These are phyloP conservation scores for Populus davidiana DNA, from an alignment of 345 rosid species.

Conservation along the genomic window DNA sequence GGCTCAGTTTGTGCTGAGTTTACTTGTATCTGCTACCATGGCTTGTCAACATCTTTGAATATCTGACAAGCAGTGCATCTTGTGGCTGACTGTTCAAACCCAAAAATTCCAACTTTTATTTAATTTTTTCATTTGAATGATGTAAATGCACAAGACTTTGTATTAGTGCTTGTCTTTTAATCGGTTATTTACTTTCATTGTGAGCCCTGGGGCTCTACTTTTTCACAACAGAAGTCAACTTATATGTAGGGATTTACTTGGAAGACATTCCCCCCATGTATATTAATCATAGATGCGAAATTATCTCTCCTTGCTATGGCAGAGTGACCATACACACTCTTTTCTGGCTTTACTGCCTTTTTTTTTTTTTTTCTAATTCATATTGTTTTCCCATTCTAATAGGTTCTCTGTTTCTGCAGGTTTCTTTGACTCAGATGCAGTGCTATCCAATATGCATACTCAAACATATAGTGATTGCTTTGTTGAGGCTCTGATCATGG, in stretches of 20 bases:
- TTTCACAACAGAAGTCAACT: background rate
- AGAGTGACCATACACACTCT: conserved; percentile 3
- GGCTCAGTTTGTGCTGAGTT: background rate
- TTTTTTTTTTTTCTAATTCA: background rate
- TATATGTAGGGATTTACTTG: background rate
- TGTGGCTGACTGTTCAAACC: background rate
- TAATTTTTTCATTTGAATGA: background rate
- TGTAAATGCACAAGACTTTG: background rate
- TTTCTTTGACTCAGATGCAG: conserved; percentile 22
- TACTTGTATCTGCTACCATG: background rate
- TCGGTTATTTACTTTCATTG: background rate
- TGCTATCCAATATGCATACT: conserved; percentile 25
- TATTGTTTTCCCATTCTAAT: background rate
- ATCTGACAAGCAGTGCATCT: background rate
- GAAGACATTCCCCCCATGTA: conserved; percentile 1
- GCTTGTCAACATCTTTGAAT: background rate
- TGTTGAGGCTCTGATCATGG: conserved; percentile 66
- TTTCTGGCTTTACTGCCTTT: background rate
- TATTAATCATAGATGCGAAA: conserved; percentile 5
- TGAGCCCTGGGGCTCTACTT: background rate
- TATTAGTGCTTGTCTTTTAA: background rate
- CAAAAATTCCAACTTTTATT: background rate
- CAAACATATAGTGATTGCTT: conserved; percentile 81
- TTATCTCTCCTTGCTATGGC: background rate
- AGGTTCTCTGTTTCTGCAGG: conserved; percentile 29